Conservation (phyloP, 441 rosid species). For the Gossypium aridum region DNA sequence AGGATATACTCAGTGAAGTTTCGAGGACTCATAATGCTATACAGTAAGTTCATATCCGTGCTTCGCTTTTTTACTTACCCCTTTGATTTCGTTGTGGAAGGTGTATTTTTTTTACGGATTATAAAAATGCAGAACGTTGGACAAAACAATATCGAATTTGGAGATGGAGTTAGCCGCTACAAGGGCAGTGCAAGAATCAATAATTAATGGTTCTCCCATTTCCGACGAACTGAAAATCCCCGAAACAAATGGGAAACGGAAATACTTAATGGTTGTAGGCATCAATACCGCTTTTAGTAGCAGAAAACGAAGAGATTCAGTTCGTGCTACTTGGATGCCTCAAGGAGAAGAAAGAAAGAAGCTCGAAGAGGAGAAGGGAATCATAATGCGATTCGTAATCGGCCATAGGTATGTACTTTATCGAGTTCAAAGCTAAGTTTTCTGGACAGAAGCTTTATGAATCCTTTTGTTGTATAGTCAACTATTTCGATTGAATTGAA, state of each 20-base stretch:
- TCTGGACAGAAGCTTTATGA: not conserved
- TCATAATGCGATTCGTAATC: constrained; percentile 79
- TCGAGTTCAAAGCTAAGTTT: not conserved
- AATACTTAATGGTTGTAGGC: constrained; percentile 79
- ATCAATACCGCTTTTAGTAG: constrained; percentile 89
- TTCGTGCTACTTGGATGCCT: constrained; percentile 95
- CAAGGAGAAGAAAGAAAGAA: constrained; percentile 72
- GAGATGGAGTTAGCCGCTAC: constrained; percentile 89
- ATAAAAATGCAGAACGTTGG: constrained; percentile 53
- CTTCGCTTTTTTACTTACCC: not conserved
- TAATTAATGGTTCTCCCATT: constrained; percentile 69
- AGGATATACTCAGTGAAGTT: constrained; percentile 52
- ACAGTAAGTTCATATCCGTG: constrained; percentile 42
- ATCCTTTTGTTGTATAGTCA: not conserved
- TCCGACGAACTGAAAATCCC: constrained; percentile 50
- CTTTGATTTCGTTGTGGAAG: not conserved
- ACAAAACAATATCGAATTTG: constrained; percentile 69
- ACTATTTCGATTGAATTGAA: not conserved
- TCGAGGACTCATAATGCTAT: constrained; percentile 69
- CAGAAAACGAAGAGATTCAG: constrained; percentile 85
- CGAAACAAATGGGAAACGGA: constrained; percentile 50
- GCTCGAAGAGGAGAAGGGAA: constrained; percentile 93
- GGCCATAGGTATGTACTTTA: constrained; percentile 66
- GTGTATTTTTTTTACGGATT: constrained; percentile 14
- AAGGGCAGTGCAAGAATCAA: constrained; percentile 77